Evolutionary conservation across 1,284 basidiomycete species (phyloP).

Genomic region (Leccinum pseudoinsigne): DNA sequence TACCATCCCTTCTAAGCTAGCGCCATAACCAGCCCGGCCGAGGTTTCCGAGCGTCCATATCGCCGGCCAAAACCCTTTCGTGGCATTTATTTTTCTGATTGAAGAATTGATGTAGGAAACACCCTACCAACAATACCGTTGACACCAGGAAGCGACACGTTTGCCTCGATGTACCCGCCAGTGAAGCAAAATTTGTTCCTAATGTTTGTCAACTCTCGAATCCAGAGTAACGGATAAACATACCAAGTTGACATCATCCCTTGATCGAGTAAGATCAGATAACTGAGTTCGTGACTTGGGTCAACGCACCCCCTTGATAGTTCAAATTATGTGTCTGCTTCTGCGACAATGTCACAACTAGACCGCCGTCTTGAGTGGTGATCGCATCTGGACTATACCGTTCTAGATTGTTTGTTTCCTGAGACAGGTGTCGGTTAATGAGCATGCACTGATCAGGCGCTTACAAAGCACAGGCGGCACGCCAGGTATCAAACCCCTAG

Average conservation of each 20-base stretch:
- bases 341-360: conserved; percentile 64
- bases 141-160: conserved; percentile 67
- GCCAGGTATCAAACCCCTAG: too few species aligned
- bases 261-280: conserved; percentile 17
- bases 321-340: conserved; percentile 56
- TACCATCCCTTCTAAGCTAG: conserved; percentile 40
- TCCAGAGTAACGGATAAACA: conserved; percentile 1
- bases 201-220: conserved; percentile 8
- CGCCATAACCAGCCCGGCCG: conserved; percentile 56
- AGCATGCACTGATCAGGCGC: conserved; percentile 33
- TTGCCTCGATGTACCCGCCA: conserved; percentile 59
- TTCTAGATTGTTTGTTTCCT: conserved; percentile 54
- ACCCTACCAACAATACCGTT: conserved; percentile 49
- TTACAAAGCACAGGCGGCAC: too few species aligned
- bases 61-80: conserved; percentile 54
- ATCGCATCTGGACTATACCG: conserved; percentile 70
- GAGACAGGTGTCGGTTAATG: conserved; percentile 41
- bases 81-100: conserved; percentile 10
- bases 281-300: neutral
- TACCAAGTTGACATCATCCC: conserved; percentile 39
- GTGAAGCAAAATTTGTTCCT: conserved; percentile 84
- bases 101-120: neutral
- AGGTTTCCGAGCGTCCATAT: conserved; percentile 70
- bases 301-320: conserved; percentile 52
- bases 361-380: conserved; percentile 63